Evolutionary conservation across 352 stramenopile species (phyloP), one percentile per base, ranked within the genome.

Genomic region (Saprolegnia diclina): DNA sequence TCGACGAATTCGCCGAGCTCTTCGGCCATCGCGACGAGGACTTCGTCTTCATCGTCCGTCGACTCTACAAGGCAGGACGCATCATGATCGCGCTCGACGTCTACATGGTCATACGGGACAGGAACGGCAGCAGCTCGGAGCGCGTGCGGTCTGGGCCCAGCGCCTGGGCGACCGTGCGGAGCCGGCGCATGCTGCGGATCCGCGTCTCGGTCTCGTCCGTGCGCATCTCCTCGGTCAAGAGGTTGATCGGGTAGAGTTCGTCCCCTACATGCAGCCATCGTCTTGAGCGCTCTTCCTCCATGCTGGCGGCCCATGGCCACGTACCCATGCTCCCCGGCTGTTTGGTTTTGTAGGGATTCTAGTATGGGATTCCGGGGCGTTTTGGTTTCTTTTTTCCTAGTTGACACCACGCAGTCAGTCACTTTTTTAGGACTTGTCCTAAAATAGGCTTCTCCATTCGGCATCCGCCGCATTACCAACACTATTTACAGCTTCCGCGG

Each of bases 1-100:
- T 94, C 88, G n/a, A 97, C 85, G 56, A 98, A 92, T 10, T 83
- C 78, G 29, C 86, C 87, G 32, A 98, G 75, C 64, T 98, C 88
- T 52, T 96, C 88, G 1, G 90, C 91, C 55, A 98, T 74, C 53
- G 93, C 80, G 32, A 97, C 79, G 24, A 98, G 80, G 65, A 98
- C 84, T 74, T 98, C 94, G 71, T 98, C 94, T 71, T 97, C 92
- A 54, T 97, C 88, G 65, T 95, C 87, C n/a, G 86, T 93, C n/a
- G 80, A 82, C 72, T 92, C 77, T 89, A 75, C 46, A 72, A 53
- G n/a, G n/a, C n/a, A n/a, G n/a, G 42, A 35, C 65, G 37, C 57
- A n/a, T 45, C 0, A 4, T 19, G 53, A 19, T 52, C 18, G 40
- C 22, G 19, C 32, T n/a, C 5, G 13, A n/a, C 19, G 13, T 29